phyloP scores from a whole-genome alignment of 75 land plant species.

The Sequoia sempervirens region DNA sequence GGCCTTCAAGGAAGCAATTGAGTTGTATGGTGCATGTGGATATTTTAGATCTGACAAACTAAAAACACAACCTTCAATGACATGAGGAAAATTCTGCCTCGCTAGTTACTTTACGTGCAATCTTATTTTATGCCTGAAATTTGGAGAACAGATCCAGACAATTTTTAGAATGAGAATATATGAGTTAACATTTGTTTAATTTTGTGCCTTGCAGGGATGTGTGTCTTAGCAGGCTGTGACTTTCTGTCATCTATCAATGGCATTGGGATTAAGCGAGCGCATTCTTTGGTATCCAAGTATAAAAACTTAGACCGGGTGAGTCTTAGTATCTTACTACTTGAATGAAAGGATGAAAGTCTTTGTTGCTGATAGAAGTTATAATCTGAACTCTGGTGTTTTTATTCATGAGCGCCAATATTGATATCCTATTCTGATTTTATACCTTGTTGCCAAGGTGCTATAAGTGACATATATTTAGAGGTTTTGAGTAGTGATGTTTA shows the following conservation, averaged over 20 bases:
- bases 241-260: conserved; percentile 81
- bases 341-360: background rate
- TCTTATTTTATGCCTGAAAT: background rate
- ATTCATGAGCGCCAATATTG: background rate
- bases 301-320: conserved; percentile 70
- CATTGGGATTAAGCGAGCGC: conserved; percentile 66
- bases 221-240: conserved; percentile 88
- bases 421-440: background rate
- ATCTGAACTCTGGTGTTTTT: background rate
- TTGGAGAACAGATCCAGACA: background rate
- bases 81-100: background rate
- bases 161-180: background rate
- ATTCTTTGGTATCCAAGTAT: conserved; percentile 68
- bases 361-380: background rate
- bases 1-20: background rate
- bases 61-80: background rate
- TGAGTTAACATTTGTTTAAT: background rate
- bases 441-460: background rate
- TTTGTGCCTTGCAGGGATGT: conserved; percentile 59
- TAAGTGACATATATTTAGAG: background rate
- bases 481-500: background rate
- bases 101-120: background rate
- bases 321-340: background rate
- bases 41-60: background rate
- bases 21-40: background rate